Evolutionary conservation across 345 rosid species (phyloP).

Genomic region (Cardamine occulta): DNA sequence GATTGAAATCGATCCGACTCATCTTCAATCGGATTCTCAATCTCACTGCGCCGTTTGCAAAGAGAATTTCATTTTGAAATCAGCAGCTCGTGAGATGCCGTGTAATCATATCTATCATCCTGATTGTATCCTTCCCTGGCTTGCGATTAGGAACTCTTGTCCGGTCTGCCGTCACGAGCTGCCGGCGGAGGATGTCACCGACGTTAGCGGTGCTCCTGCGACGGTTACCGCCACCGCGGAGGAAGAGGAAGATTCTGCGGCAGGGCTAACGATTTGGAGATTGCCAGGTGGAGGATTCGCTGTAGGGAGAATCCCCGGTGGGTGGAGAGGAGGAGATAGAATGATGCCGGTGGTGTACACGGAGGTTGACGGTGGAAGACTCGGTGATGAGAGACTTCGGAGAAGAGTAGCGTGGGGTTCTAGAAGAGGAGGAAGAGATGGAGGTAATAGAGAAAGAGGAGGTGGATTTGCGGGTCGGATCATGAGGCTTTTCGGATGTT

Average conservation of each 20-base stretch:
- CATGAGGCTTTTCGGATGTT: constrained; percentile 61
- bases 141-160: constrained; percentile 79
- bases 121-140: constrained; percentile 94
- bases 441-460: constrained; percentile 56
- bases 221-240: background rate
- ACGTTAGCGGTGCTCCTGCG: background rate
- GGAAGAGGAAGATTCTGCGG: constrained; percentile 55
- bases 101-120: constrained; percentile 92
- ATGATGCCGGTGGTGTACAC: constrained; percentile 86
- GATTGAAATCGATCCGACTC: constrained; percentile 51
- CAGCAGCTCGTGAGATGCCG: constrained; percentile 89
- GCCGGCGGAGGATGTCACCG: constrained; percentile 47
- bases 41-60: constrained; percentile 92
- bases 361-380: constrained; percentile 83
- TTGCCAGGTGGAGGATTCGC: constrained; percentile 94
- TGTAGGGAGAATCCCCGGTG: constrained; percentile 83
- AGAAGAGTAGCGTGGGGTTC: constrained; percentile 80
- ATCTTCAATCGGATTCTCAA: constrained; percentile 57
- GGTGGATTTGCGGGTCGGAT: constrained; percentile 54
- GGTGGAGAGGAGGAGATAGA: constrained; percentile 71
- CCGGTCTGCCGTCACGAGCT: constrained; percentile 94
- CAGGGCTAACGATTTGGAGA: constrained; percentile 93
- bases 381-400: constrained; percentile 57
- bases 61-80: constrained; percentile 67
- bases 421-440: constrained; percentile 57